A percentile compares a stretch with the other conserved stretches of the same genome.
Conservation (phyloP, 2,329 filamentous ascomycete species). For the Alternaria atra region DNA sequence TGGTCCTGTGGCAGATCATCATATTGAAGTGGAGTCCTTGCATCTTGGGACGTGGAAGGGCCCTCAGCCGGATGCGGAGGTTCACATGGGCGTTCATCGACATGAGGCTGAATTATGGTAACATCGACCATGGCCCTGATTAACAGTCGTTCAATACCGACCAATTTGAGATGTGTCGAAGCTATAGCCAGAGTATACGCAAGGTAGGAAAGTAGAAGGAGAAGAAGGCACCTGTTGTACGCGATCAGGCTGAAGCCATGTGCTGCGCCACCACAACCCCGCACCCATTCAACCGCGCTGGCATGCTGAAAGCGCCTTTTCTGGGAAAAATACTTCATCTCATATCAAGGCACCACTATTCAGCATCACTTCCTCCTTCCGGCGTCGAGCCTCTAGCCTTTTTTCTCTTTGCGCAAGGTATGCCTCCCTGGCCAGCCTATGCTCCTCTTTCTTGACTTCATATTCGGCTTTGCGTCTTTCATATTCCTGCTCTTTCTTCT, state of each 20-base stretch:
- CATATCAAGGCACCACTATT: slow-evolving; percentile 53
- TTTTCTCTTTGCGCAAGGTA: slow-evolving; percentile 44
- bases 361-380: slow-evolving; percentile 55
- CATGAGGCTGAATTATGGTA: not conserved
- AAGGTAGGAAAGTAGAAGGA: not conserved
- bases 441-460: slow-evolving; percentile 44
- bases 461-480: slow-evolving; percentile 47
- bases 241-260: not conserved
- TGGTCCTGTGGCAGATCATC: not conserved
- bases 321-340: not conserved
- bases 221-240: not conserved
- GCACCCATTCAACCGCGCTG: not conserved
- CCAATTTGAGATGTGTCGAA: not conserved
- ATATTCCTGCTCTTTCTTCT: slow-evolving; percentile 49
- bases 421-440: slow-evolving; percentile 42
- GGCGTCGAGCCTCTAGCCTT: slow-evolving; percentile 54
- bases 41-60: not conserved
- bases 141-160: not conserved
- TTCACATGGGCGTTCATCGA: not conserved
- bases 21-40: not conserved
- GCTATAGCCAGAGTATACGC: not conserved
- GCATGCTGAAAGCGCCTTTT: not conserved
- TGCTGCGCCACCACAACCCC: not conserved
- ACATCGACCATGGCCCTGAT: not conserved
- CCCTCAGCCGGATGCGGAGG: not conserved